Percentiles rank a stretch among this genome's conserved stretches.
These are phyloP conservation scores for Flagelloscypha sp. DNA, from an alignment of 768 basidiomycete species.

Conservation along the genomic window DNA sequence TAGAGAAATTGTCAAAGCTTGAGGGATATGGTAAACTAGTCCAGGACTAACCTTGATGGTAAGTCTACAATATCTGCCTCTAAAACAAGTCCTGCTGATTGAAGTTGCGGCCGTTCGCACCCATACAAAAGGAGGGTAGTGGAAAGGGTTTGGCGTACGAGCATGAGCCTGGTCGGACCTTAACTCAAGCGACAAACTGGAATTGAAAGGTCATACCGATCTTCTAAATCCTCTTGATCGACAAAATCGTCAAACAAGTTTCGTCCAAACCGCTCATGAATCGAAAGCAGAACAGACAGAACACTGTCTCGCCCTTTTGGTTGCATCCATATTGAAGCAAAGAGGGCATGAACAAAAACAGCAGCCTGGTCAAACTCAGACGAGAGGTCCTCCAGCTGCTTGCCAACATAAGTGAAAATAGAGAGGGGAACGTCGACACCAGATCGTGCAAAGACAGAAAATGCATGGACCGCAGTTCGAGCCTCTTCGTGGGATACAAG, in stretches of 20 bases:
- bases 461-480: conserved; percentile 44
- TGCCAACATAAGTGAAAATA: conserved; percentile 40
- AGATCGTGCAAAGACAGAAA: conserved; percentile 52
- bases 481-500: conserved; percentile 31
- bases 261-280: no score
- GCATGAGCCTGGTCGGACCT: conserved; percentile 26
- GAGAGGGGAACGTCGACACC: conserved; percentile 54
- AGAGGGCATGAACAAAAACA: conserved; percentile 46
- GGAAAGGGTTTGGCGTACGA: conserved; percentile 56
- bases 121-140: conserved; percentile 60
- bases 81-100: conserved; percentile 36
- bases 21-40: not conserved
- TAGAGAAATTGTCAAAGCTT: conserved; percentile 2
- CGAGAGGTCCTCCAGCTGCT: no score
- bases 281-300: no score
- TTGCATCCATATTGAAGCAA: conserved; percentile 54
- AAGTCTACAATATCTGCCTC: conserved; percentile 41
- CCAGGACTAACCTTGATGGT: conserved; percentile 44
- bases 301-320: conserved; percentile 53
- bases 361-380: no score
- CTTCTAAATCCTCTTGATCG: no score
- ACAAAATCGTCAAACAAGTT: no score
- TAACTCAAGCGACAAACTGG: no score
- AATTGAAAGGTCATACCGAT: no score
- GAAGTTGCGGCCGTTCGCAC: conserved; percentile 44